These are phyloP conservation scores for Leersia perrieri DNA, from an alignment of 176 grass and related monocot species.

Conservation along the genomic window DNA sequence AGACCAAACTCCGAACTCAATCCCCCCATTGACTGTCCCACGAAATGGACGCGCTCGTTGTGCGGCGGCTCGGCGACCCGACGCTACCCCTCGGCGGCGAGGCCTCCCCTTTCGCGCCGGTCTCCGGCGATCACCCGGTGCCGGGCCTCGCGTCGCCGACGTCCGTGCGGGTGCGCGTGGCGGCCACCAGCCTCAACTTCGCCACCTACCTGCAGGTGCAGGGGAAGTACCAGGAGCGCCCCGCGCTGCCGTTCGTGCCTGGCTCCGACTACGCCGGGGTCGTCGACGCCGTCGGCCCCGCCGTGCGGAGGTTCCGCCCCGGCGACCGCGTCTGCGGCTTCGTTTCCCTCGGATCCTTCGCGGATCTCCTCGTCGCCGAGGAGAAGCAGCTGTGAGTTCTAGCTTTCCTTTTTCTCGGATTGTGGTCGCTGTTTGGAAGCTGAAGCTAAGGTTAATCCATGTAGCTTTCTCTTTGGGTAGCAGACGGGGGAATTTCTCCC, in stretches of 20 bases:
- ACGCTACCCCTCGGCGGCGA: conserved; percentile 44
- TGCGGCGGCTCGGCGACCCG: conserved; percentile 71
- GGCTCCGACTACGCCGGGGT: conserved; percentile 84
- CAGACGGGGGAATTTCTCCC: background rate
- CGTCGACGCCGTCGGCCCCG: conserved; percentile 72
- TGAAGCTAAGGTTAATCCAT: background rate
- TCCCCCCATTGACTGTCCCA: no score
- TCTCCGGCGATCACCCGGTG: conserved; percentile 41
- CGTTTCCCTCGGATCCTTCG: conserved; percentile 54
- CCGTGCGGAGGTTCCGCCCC: conserved; percentile 49
- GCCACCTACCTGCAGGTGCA: conserved; percentile 82
- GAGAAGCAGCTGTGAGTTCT: conserved; percentile 70
- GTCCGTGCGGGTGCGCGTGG: conserved; percentile 66
- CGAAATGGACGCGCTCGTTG: conserved; percentile 75
- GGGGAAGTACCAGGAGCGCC: conserved; percentile 87
- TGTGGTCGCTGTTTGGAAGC: background rate
- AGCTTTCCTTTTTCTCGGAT: background rate
- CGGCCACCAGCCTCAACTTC: conserved; percentile 79
- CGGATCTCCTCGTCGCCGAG: conserved; percentile 67
- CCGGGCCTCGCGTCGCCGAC: conserved; percentile 56
- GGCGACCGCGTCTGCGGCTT: conserved; percentile 77
- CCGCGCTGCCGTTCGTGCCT: conserved; percentile 61
- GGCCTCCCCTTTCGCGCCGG: conserved; percentile 44
- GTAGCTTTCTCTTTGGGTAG: background rate
- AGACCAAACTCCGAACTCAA: no score